Evolutionary conservation across 495 filamentous ascomycete species (phyloP), one percentile per base, ranked within the genome.

Genomic region (Clohesyomyces aquaticus): DNA sequence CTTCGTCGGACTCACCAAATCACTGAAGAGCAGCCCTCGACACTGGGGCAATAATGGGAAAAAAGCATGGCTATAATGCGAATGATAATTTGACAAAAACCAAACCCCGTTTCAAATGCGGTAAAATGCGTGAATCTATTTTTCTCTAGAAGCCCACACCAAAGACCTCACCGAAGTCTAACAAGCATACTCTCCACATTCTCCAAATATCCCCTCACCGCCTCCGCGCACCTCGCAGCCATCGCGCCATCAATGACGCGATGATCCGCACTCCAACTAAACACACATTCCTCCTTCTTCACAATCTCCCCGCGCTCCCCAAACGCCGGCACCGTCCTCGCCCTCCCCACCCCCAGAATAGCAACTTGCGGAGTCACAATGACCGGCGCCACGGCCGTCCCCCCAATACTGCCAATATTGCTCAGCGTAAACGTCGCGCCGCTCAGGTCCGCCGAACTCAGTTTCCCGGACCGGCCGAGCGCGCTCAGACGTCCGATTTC

Each of bases 261-360:
- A 77, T 99, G 95, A 76, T 99, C 95, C 19, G 93, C 95, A 72
- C 91, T 93, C 93, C 93, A 99, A 71, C 91, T 96, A 67, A 98
- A 93, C 72, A 94, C 90, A 67, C 86, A 85, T 28, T 91, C 78
- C 60, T 88, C 82, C 73, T 82, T 85, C 70, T 76, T 80, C 22
- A 91, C 78, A 19, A 92, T 72, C 62, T 81, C 76, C 6, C 77
- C 82, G 19, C 77, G 67, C 46, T 74, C 72, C 21, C 75, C 71
- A 74, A 93, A 93, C n/a, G 85, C 85, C 12, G 90, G 90, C 23
- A 91, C 79, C 1, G 82, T 81, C 70, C 85, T 87, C 71, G 88
- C 85, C 72, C 87, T 85, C 8, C 95, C 95, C 29, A 99, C 78
- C 0, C 95, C 95, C 2, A 99, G 76, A 71, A 99, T 98, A 10